Evolutionary conservation across 1,284 basidiomycete species (phyloP).

Genomic region (Trichosporon inkin): DNA sequence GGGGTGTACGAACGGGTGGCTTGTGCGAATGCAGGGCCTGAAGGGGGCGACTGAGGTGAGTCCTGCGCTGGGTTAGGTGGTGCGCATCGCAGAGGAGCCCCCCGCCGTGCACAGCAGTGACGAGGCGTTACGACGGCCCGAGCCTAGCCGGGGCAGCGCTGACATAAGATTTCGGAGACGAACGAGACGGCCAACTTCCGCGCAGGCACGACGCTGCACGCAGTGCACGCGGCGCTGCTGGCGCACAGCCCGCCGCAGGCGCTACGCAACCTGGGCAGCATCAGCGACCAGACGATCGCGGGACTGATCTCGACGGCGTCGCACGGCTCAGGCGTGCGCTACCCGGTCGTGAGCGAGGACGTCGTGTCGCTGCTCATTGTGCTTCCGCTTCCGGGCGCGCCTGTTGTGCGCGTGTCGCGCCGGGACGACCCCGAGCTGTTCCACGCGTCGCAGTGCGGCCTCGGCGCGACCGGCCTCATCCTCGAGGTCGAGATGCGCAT

Average conservation of each 20-base stretch:
- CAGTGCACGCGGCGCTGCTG: constrained; percentile 63
- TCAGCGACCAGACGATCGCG: constrained; percentile 94
- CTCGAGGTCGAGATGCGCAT: constrained; percentile 72
- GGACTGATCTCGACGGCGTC: constrained; percentile 92
- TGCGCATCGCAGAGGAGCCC: background rate
- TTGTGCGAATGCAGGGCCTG: constrained; percentile 71
- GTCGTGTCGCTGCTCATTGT: constrained; percentile 72
- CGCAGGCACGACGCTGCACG: constrained; percentile 72
- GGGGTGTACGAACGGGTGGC: constrained; percentile 76
- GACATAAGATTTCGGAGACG: constrained; percentile 63
- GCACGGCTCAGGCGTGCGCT: constrained; percentile 81
- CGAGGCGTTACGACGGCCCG: too few relatives aligned
- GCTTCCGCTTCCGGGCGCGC: constrained; percentile 39
- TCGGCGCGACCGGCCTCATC: constrained; percentile 90
- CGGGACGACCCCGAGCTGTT: constrained; percentile 70
- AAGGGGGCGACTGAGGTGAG: constrained; percentile 69
- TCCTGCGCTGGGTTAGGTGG: constrained; percentile 7
- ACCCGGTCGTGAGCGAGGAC: constrained; percentile 76
- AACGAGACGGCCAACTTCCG: constrained; percentile 61
- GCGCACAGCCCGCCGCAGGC: constrained; percentile 63
- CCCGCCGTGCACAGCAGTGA: background rate
- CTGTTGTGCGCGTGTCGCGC: constrained; percentile 30
- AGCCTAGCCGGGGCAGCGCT: constrained; percentile 6
- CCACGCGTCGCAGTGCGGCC: constrained; percentile 83
- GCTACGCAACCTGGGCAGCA: constrained; percentile 89